Evolutionary conservation across 306 rosid species (phyloP).

Genomic region (Phaseolus lunatus): DNA sequence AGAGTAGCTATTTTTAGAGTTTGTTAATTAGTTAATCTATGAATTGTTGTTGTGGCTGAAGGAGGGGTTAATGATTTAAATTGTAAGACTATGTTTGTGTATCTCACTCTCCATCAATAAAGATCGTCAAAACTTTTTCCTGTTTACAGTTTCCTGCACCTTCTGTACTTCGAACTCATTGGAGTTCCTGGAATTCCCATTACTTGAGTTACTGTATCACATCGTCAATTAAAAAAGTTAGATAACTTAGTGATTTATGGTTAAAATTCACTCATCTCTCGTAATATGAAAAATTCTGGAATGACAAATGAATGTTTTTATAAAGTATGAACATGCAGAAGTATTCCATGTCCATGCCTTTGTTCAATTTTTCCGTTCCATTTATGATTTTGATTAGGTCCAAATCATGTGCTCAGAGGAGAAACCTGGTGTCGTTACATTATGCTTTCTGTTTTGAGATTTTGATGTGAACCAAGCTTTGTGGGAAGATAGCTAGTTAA

Average conservation of each 20-base stretch:
- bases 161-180: too few species aligned
- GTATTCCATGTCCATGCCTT: background rate
- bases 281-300: background rate
- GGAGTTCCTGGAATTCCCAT: too few species aligned
- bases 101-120: too few species aligned
- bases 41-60: too few species aligned
- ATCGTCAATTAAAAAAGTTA: background rate
- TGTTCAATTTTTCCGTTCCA: background rate
- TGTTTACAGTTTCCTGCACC: too few species aligned
- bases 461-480: conserved; percentile 22
- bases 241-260: background rate
- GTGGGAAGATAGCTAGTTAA: conserved; percentile 14
- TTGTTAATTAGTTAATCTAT: too few species aligned
- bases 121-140: too few species aligned
- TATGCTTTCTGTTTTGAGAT: background rate
- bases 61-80: too few species aligned
- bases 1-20: too few species aligned
- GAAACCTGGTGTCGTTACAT: conserved; percentile 29
- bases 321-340: background rate
- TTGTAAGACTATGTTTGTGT: too few species aligned
- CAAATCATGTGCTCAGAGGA: background rate
- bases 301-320: background rate
- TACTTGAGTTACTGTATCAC: too few species aligned
- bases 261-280: background rate
- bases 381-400: conserved; percentile 7